These are phyloP conservation scores for Ilex paraguariensis DNA, from an alignment of 305 asterid genomes.

Conservation along the genomic window DNA sequence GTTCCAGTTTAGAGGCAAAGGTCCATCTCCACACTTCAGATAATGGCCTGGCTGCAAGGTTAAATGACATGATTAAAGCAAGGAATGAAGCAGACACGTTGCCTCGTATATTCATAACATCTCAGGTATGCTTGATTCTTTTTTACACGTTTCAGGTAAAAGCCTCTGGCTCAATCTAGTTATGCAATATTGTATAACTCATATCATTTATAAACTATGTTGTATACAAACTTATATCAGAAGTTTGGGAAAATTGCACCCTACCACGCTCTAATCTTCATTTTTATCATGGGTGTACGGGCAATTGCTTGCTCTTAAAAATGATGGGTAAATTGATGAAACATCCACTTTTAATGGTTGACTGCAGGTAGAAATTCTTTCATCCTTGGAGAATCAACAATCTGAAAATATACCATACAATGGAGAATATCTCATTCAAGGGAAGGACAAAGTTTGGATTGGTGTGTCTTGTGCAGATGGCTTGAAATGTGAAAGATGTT, in stretches of 20 bases:
- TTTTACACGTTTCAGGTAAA: not conserved
- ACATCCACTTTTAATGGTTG: not conserved
- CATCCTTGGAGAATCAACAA: constrained; percentile 34
- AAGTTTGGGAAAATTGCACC: too few species aligned
- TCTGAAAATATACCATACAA: constrained; percentile 36
- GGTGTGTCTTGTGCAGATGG: constrained; percentile 86
- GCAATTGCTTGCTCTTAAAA: too few species aligned
- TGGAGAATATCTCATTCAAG: constrained; percentile 56
- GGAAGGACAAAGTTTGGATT: constrained; percentile 61
- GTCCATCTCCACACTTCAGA: constrained; percentile 74
- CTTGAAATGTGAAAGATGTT: constrained; percentile 84
- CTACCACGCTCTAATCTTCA: too few species aligned
- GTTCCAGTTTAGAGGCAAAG: constrained; percentile 96
- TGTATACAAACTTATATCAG: too few species aligned
- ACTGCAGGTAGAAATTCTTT: constrained; percentile 81
- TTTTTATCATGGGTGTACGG: too few species aligned
- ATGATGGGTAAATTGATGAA: not conserved
- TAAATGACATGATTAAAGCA: constrained; percentile 47
- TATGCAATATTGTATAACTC: not conserved
- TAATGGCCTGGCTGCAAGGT: constrained; percentile 36
- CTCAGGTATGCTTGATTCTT: constrained; percentile 54
- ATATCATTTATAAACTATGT: not conserved
- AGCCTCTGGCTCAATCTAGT: not conserved
- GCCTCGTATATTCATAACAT: constrained; percentile 82
- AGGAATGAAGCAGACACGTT: constrained; percentile 72